These are phyloP conservation scores for Glomus cerebriforme DNA, from an alignment of 192 early-diverging fungal genomes.

Conservation along the genomic window DNA sequence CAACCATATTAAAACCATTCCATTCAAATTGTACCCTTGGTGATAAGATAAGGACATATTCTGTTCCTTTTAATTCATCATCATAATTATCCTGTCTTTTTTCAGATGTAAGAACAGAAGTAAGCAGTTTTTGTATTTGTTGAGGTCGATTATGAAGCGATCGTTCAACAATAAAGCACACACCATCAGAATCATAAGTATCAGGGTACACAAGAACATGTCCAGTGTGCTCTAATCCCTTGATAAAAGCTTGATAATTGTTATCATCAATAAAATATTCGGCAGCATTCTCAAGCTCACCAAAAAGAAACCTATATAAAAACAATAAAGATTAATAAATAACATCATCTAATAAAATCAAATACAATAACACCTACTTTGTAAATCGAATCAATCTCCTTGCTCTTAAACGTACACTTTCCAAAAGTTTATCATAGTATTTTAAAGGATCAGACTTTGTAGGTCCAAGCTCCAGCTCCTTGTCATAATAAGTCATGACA, in stretches of 20 bases:
- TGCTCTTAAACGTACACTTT: slow-evolving; percentile 64
- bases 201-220: slow-evolving; percentile 77
- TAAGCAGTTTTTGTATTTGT: slow-evolving; percentile 51
- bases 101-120: slow-evolving; percentile 47
- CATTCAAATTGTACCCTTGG: slow-evolving; percentile 59
- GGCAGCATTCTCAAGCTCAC: slow-evolving; percentile 69
- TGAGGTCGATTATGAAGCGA: slow-evolving; percentile 55
- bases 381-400: slow-evolving; percentile 65
- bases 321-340: background rate
- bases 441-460: slow-evolving; percentile 32
- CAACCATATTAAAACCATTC: slow-evolving; percentile 53
- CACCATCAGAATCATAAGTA: slow-evolving; percentile 65
- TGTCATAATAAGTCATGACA: slow-evolving; percentile 52
- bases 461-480: slow-evolving; percentile 44
- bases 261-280: slow-evolving; percentile 72
- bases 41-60: slow-evolving; percentile 62
- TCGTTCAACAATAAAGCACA: slow-evolving; percentile 78
- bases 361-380: slow-evolving; percentile 44
- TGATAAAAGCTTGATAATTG: slow-evolving; percentile 56
- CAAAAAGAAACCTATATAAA: slow-evolving; percentile 48
- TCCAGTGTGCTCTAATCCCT: slow-evolving; percentile 63
- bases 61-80: slow-evolving; percentile 27
- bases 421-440: slow-evolving; percentile 63
- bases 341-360: background rate
- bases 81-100: slow-evolving; percentile 11